Evolutionary conservation across 208 protist genomes (phyloP).

Genomic region (Wallacemonas sp.): DNA sequence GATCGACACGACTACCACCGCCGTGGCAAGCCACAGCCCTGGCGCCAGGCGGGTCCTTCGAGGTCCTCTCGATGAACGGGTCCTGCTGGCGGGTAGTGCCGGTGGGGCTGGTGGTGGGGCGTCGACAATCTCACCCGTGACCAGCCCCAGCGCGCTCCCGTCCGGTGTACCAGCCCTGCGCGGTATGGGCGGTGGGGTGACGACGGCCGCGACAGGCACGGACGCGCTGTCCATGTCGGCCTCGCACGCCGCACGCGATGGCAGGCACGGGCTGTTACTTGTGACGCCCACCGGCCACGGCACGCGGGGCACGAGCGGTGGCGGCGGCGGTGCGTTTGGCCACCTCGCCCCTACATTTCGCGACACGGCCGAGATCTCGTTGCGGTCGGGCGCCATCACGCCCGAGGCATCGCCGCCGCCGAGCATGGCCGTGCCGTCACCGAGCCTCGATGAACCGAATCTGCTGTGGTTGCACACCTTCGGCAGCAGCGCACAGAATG

Average conservation of each 20-base stretch:
- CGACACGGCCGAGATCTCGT: constrained; percentile 4
- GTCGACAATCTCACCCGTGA: neutral
- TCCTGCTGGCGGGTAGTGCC: too few species aligned
- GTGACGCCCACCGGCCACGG: neutral
- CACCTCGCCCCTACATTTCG: neutral
- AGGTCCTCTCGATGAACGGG: too few species aligned
- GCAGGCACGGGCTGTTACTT: too few species aligned
- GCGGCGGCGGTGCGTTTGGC: too few species aligned
- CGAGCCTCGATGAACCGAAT: neutral
- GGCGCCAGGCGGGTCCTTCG: too few species aligned
- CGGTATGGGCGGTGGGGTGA: too few species aligned
- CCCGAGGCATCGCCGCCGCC: neutral
- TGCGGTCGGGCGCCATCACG: neutral
- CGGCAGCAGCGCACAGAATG: neutral
- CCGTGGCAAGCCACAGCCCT: too few species aligned
- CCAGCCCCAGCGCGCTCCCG: neutral
- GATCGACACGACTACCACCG: neutral
- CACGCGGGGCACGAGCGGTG: neutral
- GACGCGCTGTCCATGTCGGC: too few species aligned
- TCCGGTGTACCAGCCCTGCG: too few species aligned
- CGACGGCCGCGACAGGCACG: too few species aligned
- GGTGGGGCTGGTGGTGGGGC: neutral
- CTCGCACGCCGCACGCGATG: too few species aligned
- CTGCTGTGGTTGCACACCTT: neutral
- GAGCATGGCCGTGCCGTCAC: neutral